Base-by-base conservation (phyloP, 1,284 basidiomycete species). In the Ceratobasidium sp. region DNA sequence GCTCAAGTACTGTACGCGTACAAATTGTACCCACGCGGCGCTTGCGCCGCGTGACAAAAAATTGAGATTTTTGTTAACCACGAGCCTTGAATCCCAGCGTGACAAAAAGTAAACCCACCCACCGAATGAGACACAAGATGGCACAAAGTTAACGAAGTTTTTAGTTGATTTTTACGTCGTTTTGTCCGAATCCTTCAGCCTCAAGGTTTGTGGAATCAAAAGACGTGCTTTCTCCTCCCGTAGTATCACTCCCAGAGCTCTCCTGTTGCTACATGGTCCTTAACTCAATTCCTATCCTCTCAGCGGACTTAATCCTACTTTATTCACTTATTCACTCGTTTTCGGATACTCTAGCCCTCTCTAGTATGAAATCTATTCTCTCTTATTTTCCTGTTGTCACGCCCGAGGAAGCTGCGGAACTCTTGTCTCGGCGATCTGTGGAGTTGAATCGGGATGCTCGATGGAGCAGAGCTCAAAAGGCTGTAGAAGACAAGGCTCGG, bases 11-110 rank as follows among this genome's bases (percentile, higher is more conserved):
- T 46, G 41, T 61, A 61, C 14, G 41, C 59, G 6, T 30, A 16
- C 23, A 14, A 61, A 46, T 30, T 45, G 43, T 46, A 61, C 39
- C 59, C 59, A 61, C 59, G 21, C 41, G 39, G 59, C 59, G 59
- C 59, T 32, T 1, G 41, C 41, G 59, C 59, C 26, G 41, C 14
- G 41, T 61, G 59, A 61, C 41, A 6, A 45, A 61, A 60, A 61
- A 46, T 43, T 45, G 59, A 30, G 26, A 26, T 46, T 46, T 43
- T n/a, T 4, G 39, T 43, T 30, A 61, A 61, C 59, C 59, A 61
- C 59, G 3, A 30, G 8, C 8, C 41, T 5, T 21, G 28, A 30
- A 46, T n/a, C 28, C 16, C 26, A 39, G n/a, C 26, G 41, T 46
- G 59, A 61, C 41, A 61, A 30, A 28, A 9, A 14, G 21, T 60